A percentile compares a stretch with the other conserved stretches of the same genome.
These are phyloP conservation scores for Pyrenochaeta sp. DNA, from an alignment of 2,329 filamentous ascomycete species.

Conservation along the genomic window DNA sequence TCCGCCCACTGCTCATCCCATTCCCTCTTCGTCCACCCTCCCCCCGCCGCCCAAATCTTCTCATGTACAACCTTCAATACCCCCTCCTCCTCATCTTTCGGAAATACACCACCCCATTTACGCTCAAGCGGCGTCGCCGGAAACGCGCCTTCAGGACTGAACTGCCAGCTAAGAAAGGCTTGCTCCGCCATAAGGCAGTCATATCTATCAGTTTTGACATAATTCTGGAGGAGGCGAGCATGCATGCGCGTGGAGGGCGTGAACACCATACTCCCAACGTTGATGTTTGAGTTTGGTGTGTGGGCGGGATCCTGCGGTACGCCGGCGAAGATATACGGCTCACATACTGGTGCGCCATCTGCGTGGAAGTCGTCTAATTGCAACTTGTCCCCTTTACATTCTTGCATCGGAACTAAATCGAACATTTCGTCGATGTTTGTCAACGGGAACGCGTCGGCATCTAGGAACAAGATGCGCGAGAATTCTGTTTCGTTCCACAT, in stretches of 20 bases:
- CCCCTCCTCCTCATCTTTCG: slow-evolving; percentile 30
- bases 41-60: slow-evolving; percentile 40
- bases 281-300: slow-evolving; percentile 30
- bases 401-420: slow-evolving; percentile 26
- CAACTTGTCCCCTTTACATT: slow-evolving; percentile 33
- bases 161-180: slow-evolving; percentile 47
- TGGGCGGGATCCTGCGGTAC: slow-evolving; percentile 29
- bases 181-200: slow-evolving; percentile 45
- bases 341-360: slow-evolving; percentile 33
- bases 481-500: slow-evolving; percentile 48
- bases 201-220: slow-evolving; percentile 40
- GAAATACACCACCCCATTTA: slow-evolving; percentile 42
- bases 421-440: slow-evolving; percentile 43
- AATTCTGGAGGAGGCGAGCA: slow-evolving; percentile 42
- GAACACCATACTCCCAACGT: slow-evolving; percentile 46
- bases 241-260: slow-evolving; percentile 41
- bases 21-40: slow-evolving; percentile 33
- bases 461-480: slow-evolving; percentile 41
- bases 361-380: slow-evolving; percentile 33
- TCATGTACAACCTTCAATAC: slow-evolving; percentile 46
- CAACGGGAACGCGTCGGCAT: slow-evolving; percentile 46
- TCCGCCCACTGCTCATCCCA: slow-evolving; percentile 37
- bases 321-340: slow-evolving; percentile 41
- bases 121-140: slow-evolving; percentile 34
- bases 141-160: slow-evolving; percentile 36